Percentiles rank a stretch among this genome's conserved stretches.
Conservation (phyloP, 1,284 basidiomycete species). For the Malassezia furfur region DNA sequence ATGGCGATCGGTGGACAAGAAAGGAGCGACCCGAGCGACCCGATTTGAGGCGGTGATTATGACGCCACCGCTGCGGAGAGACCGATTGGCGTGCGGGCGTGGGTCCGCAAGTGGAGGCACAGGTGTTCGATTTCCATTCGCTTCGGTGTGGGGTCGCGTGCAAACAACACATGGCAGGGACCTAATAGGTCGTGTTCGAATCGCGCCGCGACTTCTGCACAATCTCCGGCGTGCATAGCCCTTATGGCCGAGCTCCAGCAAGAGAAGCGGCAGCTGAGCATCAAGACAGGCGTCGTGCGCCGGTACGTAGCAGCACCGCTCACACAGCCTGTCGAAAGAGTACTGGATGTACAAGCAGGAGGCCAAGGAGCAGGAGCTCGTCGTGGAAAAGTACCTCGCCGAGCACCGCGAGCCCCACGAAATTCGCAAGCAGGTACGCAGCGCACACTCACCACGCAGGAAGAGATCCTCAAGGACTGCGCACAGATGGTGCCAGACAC, state of each 20-base stretch:
- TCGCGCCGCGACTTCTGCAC: no score
- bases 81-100: neutral
- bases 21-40: no score
- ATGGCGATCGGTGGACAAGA: no score
- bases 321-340: constrained; percentile 12
- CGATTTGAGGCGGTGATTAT: neutral
- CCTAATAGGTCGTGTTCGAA: neutral
- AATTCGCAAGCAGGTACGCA: constrained; percentile 12
- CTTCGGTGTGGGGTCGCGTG: neutral
- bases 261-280: constrained; percentile 23
- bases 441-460: neutral
- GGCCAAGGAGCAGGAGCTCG: constrained; percentile 9
- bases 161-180: neutral
- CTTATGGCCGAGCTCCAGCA: constrained; percentile 16
- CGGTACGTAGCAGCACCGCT: constrained; percentile 9
- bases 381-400: neutral
- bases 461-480: constrained; percentile 12
- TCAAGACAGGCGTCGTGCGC: constrained; percentile 24
- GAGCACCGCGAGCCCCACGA: constrained; percentile 9
- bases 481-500: constrained; percentile 16
- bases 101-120: constrained; percentile 1
- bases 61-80: neutral
- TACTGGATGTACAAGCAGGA: constrained; percentile 8
- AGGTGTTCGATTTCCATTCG: neutral
- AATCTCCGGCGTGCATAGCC: no score